Evolutionary conservation across 495 filamentous ascomycete species (phyloP).

Genomic region (Wilcoxina mikolae): DNA sequence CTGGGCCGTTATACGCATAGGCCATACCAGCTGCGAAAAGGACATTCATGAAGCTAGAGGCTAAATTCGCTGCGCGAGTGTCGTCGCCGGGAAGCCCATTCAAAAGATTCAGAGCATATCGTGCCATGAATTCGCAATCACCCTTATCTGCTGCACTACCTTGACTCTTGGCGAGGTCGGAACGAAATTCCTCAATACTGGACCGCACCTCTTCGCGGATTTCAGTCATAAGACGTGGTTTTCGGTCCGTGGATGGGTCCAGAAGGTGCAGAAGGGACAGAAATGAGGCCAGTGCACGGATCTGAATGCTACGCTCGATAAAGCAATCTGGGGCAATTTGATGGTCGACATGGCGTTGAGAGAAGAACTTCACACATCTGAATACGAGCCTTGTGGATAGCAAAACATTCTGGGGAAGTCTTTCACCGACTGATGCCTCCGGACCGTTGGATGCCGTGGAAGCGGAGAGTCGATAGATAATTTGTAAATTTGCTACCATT

Average conservation of each 20-base stretch:
- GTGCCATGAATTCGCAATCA: conserved; percentile 4
- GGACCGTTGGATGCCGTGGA: background rate
- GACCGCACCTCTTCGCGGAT: background rate
- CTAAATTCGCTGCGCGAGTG: background rate
- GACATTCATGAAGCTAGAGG: background rate
- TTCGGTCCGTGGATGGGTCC: background rate
- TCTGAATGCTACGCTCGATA: conserved; percentile 1
- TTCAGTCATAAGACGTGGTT: background rate
- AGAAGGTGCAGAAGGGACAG: background rate
- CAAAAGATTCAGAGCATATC: conserved; percentile 3
- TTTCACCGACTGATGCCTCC: background rate
- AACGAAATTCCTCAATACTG: background rate
- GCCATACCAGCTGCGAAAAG: conserved; percentile 4
- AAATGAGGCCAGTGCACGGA: background rate
- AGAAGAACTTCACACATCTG: background rate
- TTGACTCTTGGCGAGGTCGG: background rate
- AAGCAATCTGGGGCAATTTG: conserved; percentile 3
- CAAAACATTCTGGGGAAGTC: background rate
- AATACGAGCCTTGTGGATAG: background rate
- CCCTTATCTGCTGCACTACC: conserved; percentile 4
- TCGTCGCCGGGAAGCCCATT: background rate
- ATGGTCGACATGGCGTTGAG: background rate
- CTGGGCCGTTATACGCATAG: conserved; percentile 2
- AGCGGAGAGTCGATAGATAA: conserved; percentile 1
- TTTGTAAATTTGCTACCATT: background rate